Base-by-base conservation (phyloP, 2,329 filamentous ascomycete species). In the Microcyclosporella mali region DNA sequence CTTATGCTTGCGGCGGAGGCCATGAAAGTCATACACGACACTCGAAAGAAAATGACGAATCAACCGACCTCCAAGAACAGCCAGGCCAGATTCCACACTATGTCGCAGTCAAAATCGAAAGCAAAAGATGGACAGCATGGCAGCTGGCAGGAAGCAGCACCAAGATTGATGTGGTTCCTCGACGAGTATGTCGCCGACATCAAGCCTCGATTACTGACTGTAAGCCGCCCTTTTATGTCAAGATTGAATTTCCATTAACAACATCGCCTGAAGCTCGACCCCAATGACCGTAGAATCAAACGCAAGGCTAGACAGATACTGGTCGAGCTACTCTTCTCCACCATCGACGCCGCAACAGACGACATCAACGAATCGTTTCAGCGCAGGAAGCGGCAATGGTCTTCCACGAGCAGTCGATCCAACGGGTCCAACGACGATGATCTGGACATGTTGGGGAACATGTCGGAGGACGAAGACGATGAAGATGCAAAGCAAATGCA, bases 161-260 rank as follows among this genome's bases (percentile, higher is more conserved):
- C 33, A 18, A 34, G 15, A 17, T 34, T 8, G 33, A 34, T 34
- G 33, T 34, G 33, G 33, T 34, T 34, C 33, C 33, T 34, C 14
- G 33, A 34, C 16, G 33, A 17, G 33, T 34, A 34, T 11, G 14
- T 34, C 18, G 33, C 15, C 8, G 14, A 17, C 10, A 8, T 17
- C 33, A 34, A 34, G 33, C 15, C 15, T 18, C 14, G 33, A 8
- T 7, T 34, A 8, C 33, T 34, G 15, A 17, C 15, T 8, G 33
- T 34, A 11, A 34, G 33, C n/a, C 15, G 6, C 6, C 4, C 4
- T 9, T 8, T 18, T 11, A 3, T 6, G 9, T 18, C 33, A 8
- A 18, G 15, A 11, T 17, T 6, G 10, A 3, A 17, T 17, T 14
- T 32, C 11, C 12, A 6, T 6, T 17, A 18, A 11, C n/a, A 17